phyloP scores from a whole-genome alignment of 495 filamentous ascomycete genomes.

The Aspergillus avenaceus region DNA sequence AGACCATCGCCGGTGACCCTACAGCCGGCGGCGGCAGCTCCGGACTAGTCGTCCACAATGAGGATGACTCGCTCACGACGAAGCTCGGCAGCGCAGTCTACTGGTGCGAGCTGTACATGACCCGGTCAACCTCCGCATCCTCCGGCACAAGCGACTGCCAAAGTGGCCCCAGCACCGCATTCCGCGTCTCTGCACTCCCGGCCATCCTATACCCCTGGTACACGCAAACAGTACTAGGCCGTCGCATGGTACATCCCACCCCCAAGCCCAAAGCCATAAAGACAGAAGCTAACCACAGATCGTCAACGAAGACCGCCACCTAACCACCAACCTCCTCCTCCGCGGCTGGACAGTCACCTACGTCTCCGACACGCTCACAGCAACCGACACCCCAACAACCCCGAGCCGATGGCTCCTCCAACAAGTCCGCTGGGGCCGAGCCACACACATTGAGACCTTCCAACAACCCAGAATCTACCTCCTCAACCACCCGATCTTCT shows the following conservation, averaged over 20 bases:
- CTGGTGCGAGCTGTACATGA: constrained; percentile 30
- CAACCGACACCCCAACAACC: constrained; percentile 30
- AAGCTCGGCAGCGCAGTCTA: constrained; percentile 28
- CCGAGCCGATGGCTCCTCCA: constrained; percentile 29
- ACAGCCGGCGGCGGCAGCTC: constrained; percentile 26
- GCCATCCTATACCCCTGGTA: constrained; percentile 28
- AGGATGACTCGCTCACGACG: constrained; percentile 19
- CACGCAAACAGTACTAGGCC: constrained; percentile 24
- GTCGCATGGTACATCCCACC: constrained; percentile 17
- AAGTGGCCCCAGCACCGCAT: constrained; percentile 27
- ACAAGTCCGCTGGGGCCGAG: constrained; percentile 30
- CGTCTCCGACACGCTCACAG: constrained; percentile 26
- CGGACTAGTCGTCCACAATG: constrained; percentile 28
- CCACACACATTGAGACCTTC: constrained; percentile 31
- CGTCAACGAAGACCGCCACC: constrained; percentile 32
- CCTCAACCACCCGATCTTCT: constrained; percentile 27
- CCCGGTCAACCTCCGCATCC: constrained; percentile 18
- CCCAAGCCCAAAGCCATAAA: background rate
- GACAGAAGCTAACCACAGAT: constrained; percentile 7
- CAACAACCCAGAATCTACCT: constrained; percentile 30
- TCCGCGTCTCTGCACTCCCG: constrained; percentile 24
- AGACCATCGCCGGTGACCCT: constrained; percentile 24
- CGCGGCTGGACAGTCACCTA: constrained; percentile 32
- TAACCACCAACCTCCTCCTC: constrained; percentile 30
- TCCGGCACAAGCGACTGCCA: constrained; percentile 30